phyloP scores from a whole-genome alignment of 495 filamentous ascomycete genomes.

The Filosporella fistucella region DNA sequence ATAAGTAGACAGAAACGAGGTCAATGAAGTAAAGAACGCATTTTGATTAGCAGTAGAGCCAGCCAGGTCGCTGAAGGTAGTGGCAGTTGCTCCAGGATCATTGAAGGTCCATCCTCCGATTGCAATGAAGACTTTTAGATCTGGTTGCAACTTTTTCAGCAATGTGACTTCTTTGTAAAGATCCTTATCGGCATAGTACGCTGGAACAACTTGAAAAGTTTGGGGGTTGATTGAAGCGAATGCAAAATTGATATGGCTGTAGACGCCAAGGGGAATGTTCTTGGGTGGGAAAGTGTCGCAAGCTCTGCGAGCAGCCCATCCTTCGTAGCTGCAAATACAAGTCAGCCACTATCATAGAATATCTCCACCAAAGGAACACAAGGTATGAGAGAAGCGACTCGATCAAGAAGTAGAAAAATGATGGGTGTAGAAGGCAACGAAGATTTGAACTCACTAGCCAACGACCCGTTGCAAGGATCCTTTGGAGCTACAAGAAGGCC shows the following conservation, averaged over 20 bases:
- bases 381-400: too few species aligned
- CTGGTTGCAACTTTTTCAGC: not conserved
- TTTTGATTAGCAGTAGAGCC: constrained; percentile 23
- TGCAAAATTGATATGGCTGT: constrained; percentile 21
- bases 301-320: not conserved
- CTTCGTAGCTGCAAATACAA: not conserved
- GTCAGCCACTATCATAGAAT: too few species aligned
- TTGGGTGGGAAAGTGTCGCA: not conserved
- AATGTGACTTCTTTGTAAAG: not conserved
- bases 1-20: constrained; percentile 37
- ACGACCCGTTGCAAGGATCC: not conserved
- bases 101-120: not conserved
- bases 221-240: constrained; percentile 6
- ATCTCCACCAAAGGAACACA: too few species aligned
- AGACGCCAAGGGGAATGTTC: not conserved
- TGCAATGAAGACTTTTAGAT: not conserved
- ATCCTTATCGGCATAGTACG: not conserved
- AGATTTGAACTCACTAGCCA: too few species aligned
- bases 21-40: constrained; percentile 35
- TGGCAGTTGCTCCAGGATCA: not conserved
- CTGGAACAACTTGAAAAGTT: constrained; percentile 1
- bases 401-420: too few species aligned
- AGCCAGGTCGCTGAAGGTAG: constrained; percentile 28
- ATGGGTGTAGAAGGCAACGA: too few species aligned
- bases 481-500: not conserved